Conservation (phyloP, 2,329 filamentous ascomycete genomes). For the Arthrinium puccinioides region DNA sequence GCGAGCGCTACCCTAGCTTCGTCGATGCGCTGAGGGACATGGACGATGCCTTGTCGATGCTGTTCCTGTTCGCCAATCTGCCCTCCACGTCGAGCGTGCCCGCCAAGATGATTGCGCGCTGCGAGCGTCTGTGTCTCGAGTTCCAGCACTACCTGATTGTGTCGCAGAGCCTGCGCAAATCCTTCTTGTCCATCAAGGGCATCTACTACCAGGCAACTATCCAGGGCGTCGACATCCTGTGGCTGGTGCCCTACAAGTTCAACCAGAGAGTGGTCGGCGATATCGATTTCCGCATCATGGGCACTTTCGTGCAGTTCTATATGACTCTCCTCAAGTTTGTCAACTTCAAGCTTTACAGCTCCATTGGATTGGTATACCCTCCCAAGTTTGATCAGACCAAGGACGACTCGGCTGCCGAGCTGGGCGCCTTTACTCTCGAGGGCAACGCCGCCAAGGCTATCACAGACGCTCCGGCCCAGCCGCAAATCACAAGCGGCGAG, state of each 20-base stretch:
- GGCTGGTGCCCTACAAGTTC: constrained; percentile 97
- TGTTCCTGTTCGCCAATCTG: constrained; percentile 95
- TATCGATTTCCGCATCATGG: constrained; percentile 98
- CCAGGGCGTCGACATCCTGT: constrained; percentile 92
- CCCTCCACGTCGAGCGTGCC: constrained; percentile 85
- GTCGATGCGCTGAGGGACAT: constrained; percentile 88
- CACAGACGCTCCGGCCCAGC: constrained; percentile 37
- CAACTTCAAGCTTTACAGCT: constrained; percentile 91
- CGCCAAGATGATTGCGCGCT: constrained; percentile 90
- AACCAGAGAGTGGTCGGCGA: constrained; percentile 91
- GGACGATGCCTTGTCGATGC: constrained; percentile 92
- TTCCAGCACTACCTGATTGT: constrained; percentile 97
- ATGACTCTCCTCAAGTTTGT: constrained; percentile 92
- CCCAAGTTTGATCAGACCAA: constrained; percentile 84
- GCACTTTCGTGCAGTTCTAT: constrained; percentile 98
- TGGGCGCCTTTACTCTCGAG: constrained; percentile 87
- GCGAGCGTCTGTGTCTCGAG: constrained; percentile 86
- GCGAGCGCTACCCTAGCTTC: constrained; percentile 97
- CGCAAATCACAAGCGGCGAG: constrained; percentile 42
- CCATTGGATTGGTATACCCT: constrained; percentile 86
- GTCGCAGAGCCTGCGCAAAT: constrained; percentile 86
- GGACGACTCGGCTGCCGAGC: constrained; percentile 83
- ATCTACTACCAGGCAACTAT: constrained; percentile 99
- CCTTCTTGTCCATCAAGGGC: constrained; percentile 96
- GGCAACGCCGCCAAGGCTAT: constrained; percentile 55